phyloP scores from a whole-genome alignment of 345 rosid genomes.

The Dimocarpus longan region DNA sequence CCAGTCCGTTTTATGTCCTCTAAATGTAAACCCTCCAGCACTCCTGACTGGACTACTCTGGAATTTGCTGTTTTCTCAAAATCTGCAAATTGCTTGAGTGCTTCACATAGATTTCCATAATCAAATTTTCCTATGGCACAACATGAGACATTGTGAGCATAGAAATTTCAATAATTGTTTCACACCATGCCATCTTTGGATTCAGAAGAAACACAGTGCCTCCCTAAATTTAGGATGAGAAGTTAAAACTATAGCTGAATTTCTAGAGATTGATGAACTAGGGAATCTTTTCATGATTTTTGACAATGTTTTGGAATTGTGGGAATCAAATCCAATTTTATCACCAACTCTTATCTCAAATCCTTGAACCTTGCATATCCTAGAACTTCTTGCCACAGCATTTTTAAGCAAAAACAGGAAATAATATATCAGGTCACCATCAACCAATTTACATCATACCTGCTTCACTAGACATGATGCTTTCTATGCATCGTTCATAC shows the following conservation, averaged over 20 bases:
- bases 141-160: conserved; percentile 5
- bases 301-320: background rate
- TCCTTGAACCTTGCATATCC: background rate
- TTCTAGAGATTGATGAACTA: background rate
- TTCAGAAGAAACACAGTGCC: background rate
- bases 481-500: conserved; percentile 48
- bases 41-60: conserved; percentile 54
- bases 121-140: conserved; percentile 29
- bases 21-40: conserved; percentile 49
- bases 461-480: conserved; percentile 34
- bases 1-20: conserved; percentile 56
- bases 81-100: conserved; percentile 47
- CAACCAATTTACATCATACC: conserved; percentile 27
- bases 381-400: conserved; percentile 11
- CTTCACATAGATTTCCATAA: conserved; percentile 44
- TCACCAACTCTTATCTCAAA: background rate
- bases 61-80: conserved; percentile 53
- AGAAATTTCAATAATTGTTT: background rate
- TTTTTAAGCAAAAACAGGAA: background rate
- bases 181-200: background rate
- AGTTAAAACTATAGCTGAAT: background rate
- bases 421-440: conserved; percentile 1
- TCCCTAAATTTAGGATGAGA: background rate
- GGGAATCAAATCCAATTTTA: background rate
- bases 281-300: background rate